phyloP scores from a whole-genome alignment of 2,329 filamentous ascomycete species.

The Colletotrichum magnum region DNA sequence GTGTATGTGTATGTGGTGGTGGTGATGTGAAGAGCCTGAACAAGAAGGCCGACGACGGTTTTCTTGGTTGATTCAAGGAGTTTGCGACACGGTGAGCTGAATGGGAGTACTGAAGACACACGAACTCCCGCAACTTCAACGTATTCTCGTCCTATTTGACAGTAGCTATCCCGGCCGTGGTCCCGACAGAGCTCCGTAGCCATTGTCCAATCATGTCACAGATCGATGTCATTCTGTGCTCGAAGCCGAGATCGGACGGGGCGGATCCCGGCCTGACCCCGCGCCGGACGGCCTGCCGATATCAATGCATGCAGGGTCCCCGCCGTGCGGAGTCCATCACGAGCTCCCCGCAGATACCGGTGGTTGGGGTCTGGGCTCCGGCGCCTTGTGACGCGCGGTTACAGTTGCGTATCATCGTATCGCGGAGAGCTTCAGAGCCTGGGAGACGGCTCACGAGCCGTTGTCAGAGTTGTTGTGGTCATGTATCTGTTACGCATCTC shows the following conservation, averaged over 20 bases:
- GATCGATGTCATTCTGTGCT: conserved; percentile 30
- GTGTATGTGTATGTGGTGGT: neutral
- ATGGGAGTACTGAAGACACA: neutral
- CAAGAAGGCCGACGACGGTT: neutral
- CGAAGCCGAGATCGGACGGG: conserved; percentile 31
- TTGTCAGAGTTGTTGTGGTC: too few species aligned
- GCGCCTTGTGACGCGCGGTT: conserved; percentile 4
- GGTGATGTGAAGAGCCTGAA: too few species aligned
- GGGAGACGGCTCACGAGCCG: too few species aligned
- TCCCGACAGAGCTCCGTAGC: conserved; percentile 16
- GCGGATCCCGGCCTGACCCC: conserved; percentile 22
- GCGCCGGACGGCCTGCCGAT: conserved; percentile 25
- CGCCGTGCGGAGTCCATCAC: conserved; percentile 1
- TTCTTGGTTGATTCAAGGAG: neutral
- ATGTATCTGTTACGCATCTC: too few species aligned
- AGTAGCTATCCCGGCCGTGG: conserved; percentile 15
- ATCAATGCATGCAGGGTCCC: conserved; percentile 12
- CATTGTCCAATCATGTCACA: conserved; percentile 9
- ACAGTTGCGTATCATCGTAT: neutral
- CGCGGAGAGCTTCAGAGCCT: neutral
- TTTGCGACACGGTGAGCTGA: neutral
- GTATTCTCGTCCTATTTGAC: conserved; percentile 22
- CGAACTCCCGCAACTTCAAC: neutral
- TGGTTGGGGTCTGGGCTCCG: conserved; percentile 3
- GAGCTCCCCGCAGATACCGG: conserved; percentile 23